Percentiles rank a stretch among this genome's conserved stretches.
phyloP scores from a whole-genome alignment of 306 rosid genomes.

The Hippophae rhamnoides region DNA sequence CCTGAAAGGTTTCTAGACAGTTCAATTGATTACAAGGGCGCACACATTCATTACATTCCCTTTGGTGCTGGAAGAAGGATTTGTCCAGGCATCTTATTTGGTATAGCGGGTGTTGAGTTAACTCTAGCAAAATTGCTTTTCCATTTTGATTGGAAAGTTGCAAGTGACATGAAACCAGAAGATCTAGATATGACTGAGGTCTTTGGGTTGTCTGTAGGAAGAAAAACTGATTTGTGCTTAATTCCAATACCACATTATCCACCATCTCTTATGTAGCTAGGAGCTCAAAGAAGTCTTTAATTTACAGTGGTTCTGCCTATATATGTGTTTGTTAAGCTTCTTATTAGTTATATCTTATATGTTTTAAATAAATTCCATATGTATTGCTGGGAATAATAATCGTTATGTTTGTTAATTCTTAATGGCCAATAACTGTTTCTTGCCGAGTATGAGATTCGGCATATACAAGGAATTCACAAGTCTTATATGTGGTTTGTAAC shows the following conservation, averaged over 20 bases:
- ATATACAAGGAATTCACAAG: too few species aligned
- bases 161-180: conserved; percentile 3
- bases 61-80: conserved; percentile 22
- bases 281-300: not conserved
- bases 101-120: conserved; percentile 14
- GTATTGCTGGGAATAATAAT: too few species aligned
- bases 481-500: too few species aligned
- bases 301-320: too few species aligned
- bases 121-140: conserved; percentile 14
- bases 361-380: too few species aligned
- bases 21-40: conserved; percentile 10
- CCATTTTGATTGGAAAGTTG: conserved; percentile 20
- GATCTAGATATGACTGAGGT: conserved; percentile 18
- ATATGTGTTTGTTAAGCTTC: too few species aligned
- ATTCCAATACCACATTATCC: conserved; percentile 13
- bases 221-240: conserved; percentile 8
- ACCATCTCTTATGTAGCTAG: not conserved
- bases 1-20: conserved; percentile 22
- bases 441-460: too few species aligned
- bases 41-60: conserved; percentile 7
- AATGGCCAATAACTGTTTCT: too few species aligned
- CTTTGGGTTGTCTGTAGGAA: not conserved
- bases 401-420: too few species aligned
- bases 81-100: conserved; percentile 10
- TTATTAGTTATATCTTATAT: too few species aligned